Evolutionary conservation across 345 rosid genomes (phyloP).

Genomic region (Linum trigynum): DNA sequence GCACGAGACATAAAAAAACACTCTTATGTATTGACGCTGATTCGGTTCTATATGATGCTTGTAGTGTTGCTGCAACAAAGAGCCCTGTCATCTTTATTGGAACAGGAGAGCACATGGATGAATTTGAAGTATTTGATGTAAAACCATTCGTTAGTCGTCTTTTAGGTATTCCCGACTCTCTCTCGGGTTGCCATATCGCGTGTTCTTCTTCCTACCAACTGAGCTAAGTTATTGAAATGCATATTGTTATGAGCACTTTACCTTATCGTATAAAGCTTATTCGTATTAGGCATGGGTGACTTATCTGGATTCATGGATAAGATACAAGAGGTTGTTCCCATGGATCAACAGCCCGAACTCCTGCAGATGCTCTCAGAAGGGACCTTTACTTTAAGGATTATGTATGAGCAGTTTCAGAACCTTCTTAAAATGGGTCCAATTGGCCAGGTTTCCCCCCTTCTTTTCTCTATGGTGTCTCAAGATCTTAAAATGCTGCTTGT

Average conservation of each 20-base stretch:
- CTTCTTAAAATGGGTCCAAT: slow-evolving; percentile 84
- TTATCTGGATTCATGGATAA: slow-evolving; percentile 95
- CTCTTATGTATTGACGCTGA: neutral
- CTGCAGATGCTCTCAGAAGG: slow-evolving; percentile 92
- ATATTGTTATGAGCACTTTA: neutral
- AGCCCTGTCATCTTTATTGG: slow-evolving; percentile 90
- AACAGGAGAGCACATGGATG: slow-evolving; percentile 90
- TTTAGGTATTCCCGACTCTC: slow-evolving; percentile 38
- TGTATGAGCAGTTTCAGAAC: slow-evolving; percentile 86
- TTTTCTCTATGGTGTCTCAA: neutral
- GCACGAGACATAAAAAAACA: neutral
- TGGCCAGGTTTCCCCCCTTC: slow-evolving; percentile 44
- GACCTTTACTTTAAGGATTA: slow-evolving; percentile 72
- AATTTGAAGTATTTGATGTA: slow-evolving; percentile 88
- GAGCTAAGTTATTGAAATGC: neutral
- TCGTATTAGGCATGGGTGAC: slow-evolving; percentile 70
- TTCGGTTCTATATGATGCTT: slow-evolving; percentile 13
- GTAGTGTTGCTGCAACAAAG: slow-evolving; percentile 90
- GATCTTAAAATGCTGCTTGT: neutral
- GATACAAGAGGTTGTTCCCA: slow-evolving; percentile 88
- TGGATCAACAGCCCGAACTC: slow-evolving; percentile 94
- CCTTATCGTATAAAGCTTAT: neutral
- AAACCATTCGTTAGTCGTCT: slow-evolving; percentile 88
- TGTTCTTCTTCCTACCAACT: neutral
- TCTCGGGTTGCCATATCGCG: neutral